Conservation (phyloP, 2,329 filamentous ascomycete species). For the Hymenoscyphus linearis region DNA sequence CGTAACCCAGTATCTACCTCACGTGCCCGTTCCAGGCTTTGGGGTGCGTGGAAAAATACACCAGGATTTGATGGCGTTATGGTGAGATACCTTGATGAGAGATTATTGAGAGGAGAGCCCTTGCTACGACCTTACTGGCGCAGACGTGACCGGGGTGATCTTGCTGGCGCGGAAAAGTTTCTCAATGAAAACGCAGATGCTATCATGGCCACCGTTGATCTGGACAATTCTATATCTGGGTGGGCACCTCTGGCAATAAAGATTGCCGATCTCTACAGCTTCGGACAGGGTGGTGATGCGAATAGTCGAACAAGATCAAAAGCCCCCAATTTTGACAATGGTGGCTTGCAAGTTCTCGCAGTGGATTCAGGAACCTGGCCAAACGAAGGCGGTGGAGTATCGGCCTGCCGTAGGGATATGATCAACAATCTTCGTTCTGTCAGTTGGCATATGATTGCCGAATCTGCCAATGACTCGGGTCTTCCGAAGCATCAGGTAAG, state of each 20-base stretch:
- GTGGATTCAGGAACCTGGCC: constrained; percentile 29
- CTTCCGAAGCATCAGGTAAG: constrained; percentile 11
- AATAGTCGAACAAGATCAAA: constrained; percentile 34
- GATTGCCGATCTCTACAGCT: constrained; percentile 34
- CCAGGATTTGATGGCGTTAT: constrained; percentile 41
- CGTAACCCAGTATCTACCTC: constrained; percentile 38
- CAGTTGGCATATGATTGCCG: constrained; percentile 10
- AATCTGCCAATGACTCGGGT: constrained; percentile 10
- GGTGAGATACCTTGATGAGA: constrained; percentile 43
- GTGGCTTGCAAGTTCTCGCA: constrained; percentile 39
- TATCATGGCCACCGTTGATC: constrained; percentile 32
- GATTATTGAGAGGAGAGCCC: constrained; percentile 38
- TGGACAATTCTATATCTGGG: constrained; percentile 31
- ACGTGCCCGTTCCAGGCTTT: constrained; percentile 39
- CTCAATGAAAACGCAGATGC: constrained; percentile 33
- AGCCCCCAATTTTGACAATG: constrained; percentile 38
- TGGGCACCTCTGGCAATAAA: constrained; percentile 35
- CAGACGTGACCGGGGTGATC: constrained; percentile 37
- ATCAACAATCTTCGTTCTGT: constrained; percentile 13
- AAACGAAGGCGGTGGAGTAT: constrained; percentile 40
- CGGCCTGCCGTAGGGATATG: constrained; percentile 10
- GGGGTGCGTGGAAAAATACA: constrained; percentile 43
- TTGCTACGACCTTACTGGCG: constrained; percentile 37
- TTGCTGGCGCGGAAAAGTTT: constrained; percentile 36
- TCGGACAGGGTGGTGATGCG: constrained; percentile 36